These are phyloP conservation scores for Yamadazyma nakazawae DNA, from an alignment of 805 yeast species.

Conservation along the genomic window DNA sequence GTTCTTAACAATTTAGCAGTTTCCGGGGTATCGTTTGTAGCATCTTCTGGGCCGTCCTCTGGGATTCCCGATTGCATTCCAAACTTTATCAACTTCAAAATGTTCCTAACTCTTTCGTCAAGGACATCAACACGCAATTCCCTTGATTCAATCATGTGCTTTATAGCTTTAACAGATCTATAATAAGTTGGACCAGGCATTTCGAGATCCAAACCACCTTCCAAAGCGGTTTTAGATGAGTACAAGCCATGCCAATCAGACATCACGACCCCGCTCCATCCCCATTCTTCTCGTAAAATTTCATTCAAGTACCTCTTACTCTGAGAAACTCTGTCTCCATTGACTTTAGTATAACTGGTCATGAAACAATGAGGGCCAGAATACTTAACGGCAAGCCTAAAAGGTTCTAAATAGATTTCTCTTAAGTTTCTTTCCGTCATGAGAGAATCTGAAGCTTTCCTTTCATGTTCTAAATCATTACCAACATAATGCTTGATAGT, in stretches of 20 bases:
- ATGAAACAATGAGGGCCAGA: slow-evolving; percentile 28
- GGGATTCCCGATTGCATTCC: slow-evolving; percentile 19
- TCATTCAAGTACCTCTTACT: slow-evolving; percentile 20
- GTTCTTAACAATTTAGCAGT: slow-evolving; percentile 21
- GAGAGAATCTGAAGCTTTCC: slow-evolving; percentile 27
- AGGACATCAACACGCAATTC: slow-evolving; percentile 24
- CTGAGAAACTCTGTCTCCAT: slow-evolving; percentile 30
- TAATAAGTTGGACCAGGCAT: slow-evolving; percentile 33
- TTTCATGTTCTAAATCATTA: slow-evolving; percentile 31
- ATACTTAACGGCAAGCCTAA: slow-evolving; percentile 29
- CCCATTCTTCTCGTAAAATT: slow-evolving; percentile 28
- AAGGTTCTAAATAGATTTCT: slow-evolving; percentile 34
- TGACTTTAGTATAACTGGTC: slow-evolving; percentile 31
- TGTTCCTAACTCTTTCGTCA: slow-evolving; percentile 26
- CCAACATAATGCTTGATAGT: slow-evolving; percentile 32
- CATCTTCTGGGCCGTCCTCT: slow-evolving; percentile 17
- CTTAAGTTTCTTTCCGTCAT: slow-evolving; percentile 29
- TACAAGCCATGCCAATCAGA: slow-evolving; percentile 34
- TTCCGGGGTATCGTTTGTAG: slow-evolving; percentile 22
- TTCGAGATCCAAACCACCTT: slow-evolving; percentile 31
- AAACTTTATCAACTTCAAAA: slow-evolving; percentile 25
- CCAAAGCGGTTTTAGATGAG: slow-evolving; percentile 24
- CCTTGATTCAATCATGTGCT: slow-evolving; percentile 23
- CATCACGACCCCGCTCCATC: slow-evolving; percentile 32
- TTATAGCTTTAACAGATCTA: slow-evolving; percentile 16